phyloP scores from a whole-genome alignment of 108 stramenopile species.

The Cylindrotheca closterium region DNA sequence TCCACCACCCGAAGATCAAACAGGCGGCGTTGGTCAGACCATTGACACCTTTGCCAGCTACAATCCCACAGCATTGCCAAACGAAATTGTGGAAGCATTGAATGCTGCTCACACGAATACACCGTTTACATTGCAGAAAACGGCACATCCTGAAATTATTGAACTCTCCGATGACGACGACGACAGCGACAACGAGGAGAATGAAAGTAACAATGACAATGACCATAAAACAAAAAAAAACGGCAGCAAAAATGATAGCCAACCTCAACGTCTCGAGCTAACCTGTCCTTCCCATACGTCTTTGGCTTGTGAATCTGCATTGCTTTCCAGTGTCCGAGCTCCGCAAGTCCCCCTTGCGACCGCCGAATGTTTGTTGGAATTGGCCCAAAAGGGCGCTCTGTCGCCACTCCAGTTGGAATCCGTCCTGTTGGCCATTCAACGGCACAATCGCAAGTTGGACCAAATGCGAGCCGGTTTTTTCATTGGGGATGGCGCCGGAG shows the following conservation, averaged over 20 bases:
- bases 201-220: slow-evolving; percentile 2
- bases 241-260: neutral
- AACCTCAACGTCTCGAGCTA: neutral
- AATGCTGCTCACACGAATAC: slow-evolving; percentile 1
- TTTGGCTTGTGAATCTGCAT: slow-evolving; percentile 48
- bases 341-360: slow-evolving; percentile 24
- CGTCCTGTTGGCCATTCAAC: slow-evolving; percentile 43
- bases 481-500: slow-evolving; percentile 87
- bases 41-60: slow-evolving; percentile 45
- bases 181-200: neutral
- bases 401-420: slow-evolving; percentile 69
- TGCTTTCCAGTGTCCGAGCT: slow-evolving; percentile 40
- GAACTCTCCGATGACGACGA: neutral
- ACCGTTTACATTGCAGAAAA: neutral
- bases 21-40: slow-evolving; percentile 32
- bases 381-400: slow-evolving; percentile 26
- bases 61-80: slow-evolving; percentile 35
- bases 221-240: neutral
- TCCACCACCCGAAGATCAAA: slow-evolving; percentile 32
- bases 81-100: slow-evolving; percentile 10
- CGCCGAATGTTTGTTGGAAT: slow-evolving; percentile 17
- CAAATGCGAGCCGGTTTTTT: slow-evolving; percentile 70
- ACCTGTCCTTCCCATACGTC: slow-evolving; percentile 40
- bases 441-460: slow-evolving; percentile 28
- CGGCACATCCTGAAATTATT: neutral